Evolutionary conservation across 257 asterid species (phyloP).

Genomic region (Thymus mandschuricus): DNA sequence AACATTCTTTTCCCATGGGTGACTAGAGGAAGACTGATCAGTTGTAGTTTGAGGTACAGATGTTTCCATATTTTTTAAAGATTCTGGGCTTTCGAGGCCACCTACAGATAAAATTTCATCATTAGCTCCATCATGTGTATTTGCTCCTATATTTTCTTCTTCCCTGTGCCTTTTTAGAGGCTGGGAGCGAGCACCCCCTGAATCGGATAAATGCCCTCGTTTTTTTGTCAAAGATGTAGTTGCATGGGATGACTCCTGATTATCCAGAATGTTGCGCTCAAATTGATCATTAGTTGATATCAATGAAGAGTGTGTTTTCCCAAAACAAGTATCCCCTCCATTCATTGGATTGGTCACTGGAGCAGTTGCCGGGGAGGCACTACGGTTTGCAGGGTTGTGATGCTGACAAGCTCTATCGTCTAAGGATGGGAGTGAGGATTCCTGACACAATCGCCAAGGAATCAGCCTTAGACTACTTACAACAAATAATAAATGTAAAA

Average conservation of each 20-base stretch:
- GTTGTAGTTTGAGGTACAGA: conserved; percentile 31
- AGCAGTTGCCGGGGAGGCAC: conserved; percentile 33
- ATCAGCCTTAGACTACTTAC: conserved; percentile 19
- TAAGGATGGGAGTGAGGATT: conserved; percentile 33
- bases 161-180: conserved; percentile 42
- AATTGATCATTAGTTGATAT: conserved; percentile 38
- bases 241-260: conserved; percentile 35
- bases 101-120: conserved; percentile 25
- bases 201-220: conserved; percentile 28
- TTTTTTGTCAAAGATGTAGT: conserved; percentile 30
- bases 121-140: conserved; percentile 32
- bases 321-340: conserved; percentile 33
- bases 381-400: conserved; percentile 26
- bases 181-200: conserved; percentile 28
- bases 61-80: conserved; percentile 30
- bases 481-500: conserved; percentile 12
- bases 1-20: conserved; percentile 49
- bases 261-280: conserved; percentile 32
- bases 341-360: conserved; percentile 30
- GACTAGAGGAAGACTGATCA: conserved; percentile 41
- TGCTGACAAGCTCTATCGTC: conserved; percentile 38
- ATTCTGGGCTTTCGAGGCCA: conserved; percentile 41
- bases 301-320: conserved; percentile 26
- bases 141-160: conserved; percentile 31
- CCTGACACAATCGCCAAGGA: conserved; percentile 50